Base-by-base conservation (phyloP, 1,139 yeast genomes). In the Candida sp. region DNA sequence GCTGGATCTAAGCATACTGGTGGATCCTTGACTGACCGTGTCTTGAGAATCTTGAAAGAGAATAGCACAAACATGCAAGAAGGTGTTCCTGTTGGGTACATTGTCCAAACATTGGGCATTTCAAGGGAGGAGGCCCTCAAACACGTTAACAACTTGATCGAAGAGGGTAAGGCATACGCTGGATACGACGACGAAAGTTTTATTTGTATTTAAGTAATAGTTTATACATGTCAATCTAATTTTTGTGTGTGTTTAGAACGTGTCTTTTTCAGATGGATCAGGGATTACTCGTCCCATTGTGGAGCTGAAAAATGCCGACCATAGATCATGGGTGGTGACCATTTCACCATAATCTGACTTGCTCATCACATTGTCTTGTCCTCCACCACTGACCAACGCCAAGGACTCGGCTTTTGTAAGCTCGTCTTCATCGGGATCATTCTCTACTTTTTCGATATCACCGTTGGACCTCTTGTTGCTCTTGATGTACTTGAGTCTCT, bases 161-260 rank as follows among this genome's bases (percentile, higher is more conserved):
- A 86, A 46, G 83, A 77, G 51, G 96, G 93, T 33, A 82, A 76
- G 59, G 76, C 87, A 43, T 88, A 86, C 64, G 77, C 81, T 48
- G 90, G 92, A 23, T 79, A 81, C 55, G 91, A 87, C 60, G 92
- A 86, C 51, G 77, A 79, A 50, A 77, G 84, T 42, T 87, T 69
- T 62, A 72, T 85, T 58, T 82, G 85, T 50, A 75, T 82, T 57
- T 81, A 63, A 53, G 43, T 27, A 35, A 25, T 5, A 22, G 32
- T 40, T 25, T 40, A 17, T 34, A 33, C 32, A 28, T 32, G 23
- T 39, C 39, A 22, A 38, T 31, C 30, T 26, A 39, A 38, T 35
- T 27, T 30, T 7, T 44, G 32, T 32, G 11, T 22, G 32, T 28
- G 9, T 12, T 32, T 28, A 27, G 45, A 17, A 17, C 17, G 39